Percentiles rank a stretch among this genome's conserved stretches.
These are phyloP conservation scores for Quercus agrifolia DNA, from an alignment of 306 rosid genomes.

Conservation along the genomic window DNA sequence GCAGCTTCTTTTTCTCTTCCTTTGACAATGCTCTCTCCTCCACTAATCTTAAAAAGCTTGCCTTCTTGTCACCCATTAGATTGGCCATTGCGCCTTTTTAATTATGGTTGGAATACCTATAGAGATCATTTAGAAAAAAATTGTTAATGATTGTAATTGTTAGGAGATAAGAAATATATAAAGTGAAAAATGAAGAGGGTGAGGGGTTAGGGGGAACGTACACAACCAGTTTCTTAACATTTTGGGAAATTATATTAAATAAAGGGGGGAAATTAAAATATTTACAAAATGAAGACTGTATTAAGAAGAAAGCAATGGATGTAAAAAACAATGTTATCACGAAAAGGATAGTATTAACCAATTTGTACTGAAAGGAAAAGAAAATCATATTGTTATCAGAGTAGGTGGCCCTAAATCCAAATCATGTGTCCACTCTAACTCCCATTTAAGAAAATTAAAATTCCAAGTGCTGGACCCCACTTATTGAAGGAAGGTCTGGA, in stretches of 20 bases:
- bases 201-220: not conserved
- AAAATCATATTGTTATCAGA: not conserved
- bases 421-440: no score
- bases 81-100: slow-evolving; percentile 17
- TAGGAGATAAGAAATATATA: no score
- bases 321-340: not conserved
- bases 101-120: not conserved
- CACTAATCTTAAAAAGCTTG: slow-evolving; percentile 24
- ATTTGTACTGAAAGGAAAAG: not conserved
- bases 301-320: not conserved
- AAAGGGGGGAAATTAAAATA: not conserved
- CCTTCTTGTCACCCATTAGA: slow-evolving; percentile 12
- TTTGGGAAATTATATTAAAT: not conserved
- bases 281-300: not conserved
- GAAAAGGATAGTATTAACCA: not conserved
- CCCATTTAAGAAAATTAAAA: no score
- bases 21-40: slow-evolving; percentile 28
- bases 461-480: no score
- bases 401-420: no score
- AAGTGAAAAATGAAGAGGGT: not conserved
- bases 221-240: not conserved
- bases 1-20: slow-evolving; percentile 34
- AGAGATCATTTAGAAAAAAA: not conserved
- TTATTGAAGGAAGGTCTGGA: no score
- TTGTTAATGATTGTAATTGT: no score